These are phyloP conservation scores for Ilyonectria sp. DNA, from an alignment of 2,329 filamentous ascomycete genomes.

Conservation along the genomic window DNA sequence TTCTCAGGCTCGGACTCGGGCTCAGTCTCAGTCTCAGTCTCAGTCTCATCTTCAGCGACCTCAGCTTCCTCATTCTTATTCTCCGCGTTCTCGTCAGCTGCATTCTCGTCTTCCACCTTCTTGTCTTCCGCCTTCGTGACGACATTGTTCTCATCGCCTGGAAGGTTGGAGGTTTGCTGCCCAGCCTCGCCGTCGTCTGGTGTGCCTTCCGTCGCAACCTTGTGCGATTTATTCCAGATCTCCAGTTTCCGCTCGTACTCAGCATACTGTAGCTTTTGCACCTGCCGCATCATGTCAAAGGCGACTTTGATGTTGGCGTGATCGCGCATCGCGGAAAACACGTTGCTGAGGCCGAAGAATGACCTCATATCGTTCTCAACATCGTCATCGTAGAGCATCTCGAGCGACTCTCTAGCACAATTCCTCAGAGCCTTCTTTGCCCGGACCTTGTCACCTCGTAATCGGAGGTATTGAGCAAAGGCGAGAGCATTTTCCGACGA, in stretches of 20 bases:
- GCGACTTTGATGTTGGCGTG: constrained; percentile 10
- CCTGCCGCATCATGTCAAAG: constrained; percentile 19
- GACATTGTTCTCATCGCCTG: too few relatives aligned
- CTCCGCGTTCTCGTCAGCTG: background rate
- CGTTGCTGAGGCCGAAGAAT: constrained; percentile 6
- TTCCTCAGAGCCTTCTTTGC: background rate
- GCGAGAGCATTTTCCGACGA: background rate
- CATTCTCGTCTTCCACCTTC: background rate
- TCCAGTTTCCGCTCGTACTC: constrained; percentile 1
- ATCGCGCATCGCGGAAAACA: constrained; percentile 16
- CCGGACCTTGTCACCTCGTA: background rate
- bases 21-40: background rate
- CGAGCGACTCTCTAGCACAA: background rate
- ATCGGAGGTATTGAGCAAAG: constrained; percentile 16
- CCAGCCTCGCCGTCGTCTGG: background rate
- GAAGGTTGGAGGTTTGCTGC: background rate
- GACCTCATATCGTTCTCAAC: constrained; percentile 14
- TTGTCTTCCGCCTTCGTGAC: too few relatives aligned
- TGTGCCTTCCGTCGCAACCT: background rate
- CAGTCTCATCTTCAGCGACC: background rate
- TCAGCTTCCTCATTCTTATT: background rate
- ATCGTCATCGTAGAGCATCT: constrained; percentile 28
- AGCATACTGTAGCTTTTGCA: background rate
- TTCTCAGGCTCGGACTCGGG: background rate
- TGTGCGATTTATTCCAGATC: background rate